Evolutionary conservation across 1,139 yeast genomes (phyloP).

Genomic region (Yamadazyma mexicana): DNA sequence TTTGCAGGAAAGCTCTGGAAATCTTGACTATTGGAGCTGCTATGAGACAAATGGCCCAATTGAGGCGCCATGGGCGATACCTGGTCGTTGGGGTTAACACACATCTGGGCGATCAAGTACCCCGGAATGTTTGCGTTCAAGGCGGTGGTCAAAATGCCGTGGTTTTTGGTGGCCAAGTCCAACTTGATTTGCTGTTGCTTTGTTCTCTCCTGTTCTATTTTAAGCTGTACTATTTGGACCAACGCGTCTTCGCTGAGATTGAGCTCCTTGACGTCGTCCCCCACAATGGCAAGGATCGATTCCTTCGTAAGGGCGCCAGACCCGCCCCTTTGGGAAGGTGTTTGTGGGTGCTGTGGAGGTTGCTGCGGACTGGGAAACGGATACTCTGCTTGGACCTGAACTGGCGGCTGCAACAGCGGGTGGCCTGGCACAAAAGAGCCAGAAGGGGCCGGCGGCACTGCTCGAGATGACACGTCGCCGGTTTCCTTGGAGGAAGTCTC

Average conservation of each 20-base stretch:
- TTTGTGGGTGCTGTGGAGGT: not conserved
- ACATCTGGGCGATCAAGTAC: slow-evolving; percentile 63
- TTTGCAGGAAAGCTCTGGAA: slow-evolving; percentile 13
- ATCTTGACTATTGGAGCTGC: slow-evolving; percentile 15
- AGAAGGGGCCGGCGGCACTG: no score
- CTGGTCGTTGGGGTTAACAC: slow-evolving; percentile 30
- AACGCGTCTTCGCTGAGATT: slow-evolving; percentile 65
- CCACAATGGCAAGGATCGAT: slow-evolving; percentile 19
- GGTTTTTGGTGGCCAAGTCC: slow-evolving; percentile 60
- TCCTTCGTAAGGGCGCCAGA: not conserved
- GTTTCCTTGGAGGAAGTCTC: no score
- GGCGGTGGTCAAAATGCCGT: slow-evolving; percentile 65
- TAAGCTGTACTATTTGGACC: slow-evolving; percentile 60
- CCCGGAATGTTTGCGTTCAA: slow-evolving; percentile 66
- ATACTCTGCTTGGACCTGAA: no score
- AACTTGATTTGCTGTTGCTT: slow-evolving; percentile 76
- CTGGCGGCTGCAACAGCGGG: not conserved
- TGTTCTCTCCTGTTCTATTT: slow-evolving; percentile 78
- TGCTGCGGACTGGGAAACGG: not conserved
- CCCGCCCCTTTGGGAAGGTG: no score
- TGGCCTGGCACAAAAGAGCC: no score
- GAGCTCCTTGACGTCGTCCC: slow-evolving; percentile 54
- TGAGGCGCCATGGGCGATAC: slow-evolving; percentile 7
- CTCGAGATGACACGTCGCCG: no score
- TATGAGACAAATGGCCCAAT: slow-evolving; percentile 6